Evolutionary conservation across 352 stramenopile species (phyloP), one percentile per base, ranked within the genome.

Genomic region (Phytophthora podocarpi): DNA sequence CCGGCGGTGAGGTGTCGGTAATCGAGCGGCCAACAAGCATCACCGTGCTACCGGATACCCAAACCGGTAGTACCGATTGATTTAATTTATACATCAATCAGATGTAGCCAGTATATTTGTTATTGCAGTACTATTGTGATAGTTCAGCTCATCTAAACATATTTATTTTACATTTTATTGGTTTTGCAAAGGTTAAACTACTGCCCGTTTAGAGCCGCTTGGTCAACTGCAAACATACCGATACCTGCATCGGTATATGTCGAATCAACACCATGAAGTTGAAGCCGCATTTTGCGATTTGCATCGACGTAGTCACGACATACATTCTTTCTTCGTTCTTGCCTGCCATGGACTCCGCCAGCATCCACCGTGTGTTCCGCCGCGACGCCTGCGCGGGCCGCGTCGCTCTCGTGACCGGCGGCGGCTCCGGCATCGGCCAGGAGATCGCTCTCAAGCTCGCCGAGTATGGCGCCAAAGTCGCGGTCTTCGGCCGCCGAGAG

Each of bases 361-460:
- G 40, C 12, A 78, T 91, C 37, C 47, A 70, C 12, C 71, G 70
- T 28, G 74, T 87, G 24, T 94, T 94, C 63, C 68, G 76, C 37
- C 53, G 59, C 24, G 76, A 89, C 49, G 80, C 60, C 18, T 80
- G 80, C 45, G 45, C 34, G n/a, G 83, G 76, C 30, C 78, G 78
- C 34, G 93, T 98, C 37, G 95, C 87, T 40, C 78, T 98, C 26
- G 78, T 98, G 6, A 99, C 96, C 1, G 96, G 96, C 42, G 96
- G 96, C 15, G 95, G 94, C 31, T 98, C 92, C 15, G 96, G 94
- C 68, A 93, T 99, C 57, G 93, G 96, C 32, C 97, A 97, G 69
- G 93, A 98, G 74, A 97, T 98, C 52, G 91, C 91, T 10, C 73
- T 95, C 54, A 91, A 96, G 58, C 67, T 98, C 18, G 83, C 96